A percentile compares a stretch with the other conserved stretches of the same genome.
phyloP scores from a whole-genome alignment of 306 rosid species.

The Echinosophora koreensis region DNA sequence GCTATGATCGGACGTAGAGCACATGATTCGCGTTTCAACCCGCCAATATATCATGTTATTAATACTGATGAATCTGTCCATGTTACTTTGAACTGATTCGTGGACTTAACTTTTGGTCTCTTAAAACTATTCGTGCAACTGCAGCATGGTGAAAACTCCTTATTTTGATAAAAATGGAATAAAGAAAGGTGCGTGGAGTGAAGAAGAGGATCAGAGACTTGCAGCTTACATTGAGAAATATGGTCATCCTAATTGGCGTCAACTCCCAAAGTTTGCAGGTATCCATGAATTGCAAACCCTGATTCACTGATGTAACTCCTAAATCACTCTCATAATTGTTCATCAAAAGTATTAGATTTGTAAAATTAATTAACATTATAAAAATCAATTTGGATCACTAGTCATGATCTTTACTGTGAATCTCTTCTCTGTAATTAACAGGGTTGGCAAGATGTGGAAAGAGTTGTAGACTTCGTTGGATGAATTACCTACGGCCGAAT shows the following conservation, averaged over 20 bases:
- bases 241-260: conserved; percentile 59
- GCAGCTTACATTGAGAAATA: conserved; percentile 33
- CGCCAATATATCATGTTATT: conserved; percentile 10
- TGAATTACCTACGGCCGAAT: conserved; percentile 74
- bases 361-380: neutral
- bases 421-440: conserved; percentile 26
- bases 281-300: neutral
- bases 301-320: neutral
- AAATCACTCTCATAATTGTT: neutral
- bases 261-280: conserved; percentile 57
- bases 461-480: conserved; percentile 89
- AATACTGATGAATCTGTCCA: neutral
- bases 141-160: conserved; percentile 54
- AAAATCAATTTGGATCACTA: neutral
- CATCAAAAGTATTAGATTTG: neutral
- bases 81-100: conserved; percentile 31
- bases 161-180: conserved; percentile 52
- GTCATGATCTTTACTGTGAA: neutral
- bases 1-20: conserved; percentile 23
- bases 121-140: neutral
- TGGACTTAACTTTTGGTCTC: neutral
- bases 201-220: conserved; percentile 49
- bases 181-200: conserved; percentile 57
- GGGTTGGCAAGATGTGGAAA: conserved; percentile 84
- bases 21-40: conserved; percentile 50